These are phyloP conservation scores for Cytospora schulzeri DNA, from an alignment of 2,329 filamentous ascomycete genomes.

Conservation along the genomic window DNA sequence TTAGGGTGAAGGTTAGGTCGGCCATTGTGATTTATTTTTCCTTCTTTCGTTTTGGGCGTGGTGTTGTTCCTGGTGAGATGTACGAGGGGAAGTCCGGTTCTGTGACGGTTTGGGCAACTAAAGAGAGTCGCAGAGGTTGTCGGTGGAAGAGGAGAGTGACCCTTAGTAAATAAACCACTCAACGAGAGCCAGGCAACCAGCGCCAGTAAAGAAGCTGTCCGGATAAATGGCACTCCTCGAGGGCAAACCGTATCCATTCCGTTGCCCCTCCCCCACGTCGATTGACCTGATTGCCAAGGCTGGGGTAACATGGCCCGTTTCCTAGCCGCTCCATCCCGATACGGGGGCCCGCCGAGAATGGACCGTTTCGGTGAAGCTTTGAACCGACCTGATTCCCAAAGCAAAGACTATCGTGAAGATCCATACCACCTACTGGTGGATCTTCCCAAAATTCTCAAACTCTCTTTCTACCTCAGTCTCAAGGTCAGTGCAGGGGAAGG, in stretches of 20 bases:
- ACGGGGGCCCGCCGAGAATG: constrained; percentile 1
- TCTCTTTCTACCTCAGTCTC: background rate
- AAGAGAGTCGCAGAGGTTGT: background rate
- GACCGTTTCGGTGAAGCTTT: constrained; percentile 15
- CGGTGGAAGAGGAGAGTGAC: background rate
- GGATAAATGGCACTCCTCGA: constrained; percentile 20
- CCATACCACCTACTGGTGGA: background rate
- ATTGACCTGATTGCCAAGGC: constrained; percentile 7
- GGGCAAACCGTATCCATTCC: constrained; percentile 2
- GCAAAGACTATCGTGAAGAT: background rate
- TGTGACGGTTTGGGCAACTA: background rate
- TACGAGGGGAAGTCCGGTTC: background rate
- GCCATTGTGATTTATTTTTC: constrained; percentile 58
- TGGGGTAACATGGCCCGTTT: constrained; percentile 2
- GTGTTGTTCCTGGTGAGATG: background rate
- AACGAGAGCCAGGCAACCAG: background rate
- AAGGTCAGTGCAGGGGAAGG: background rate
- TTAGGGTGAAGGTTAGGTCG: constrained; percentile 62
- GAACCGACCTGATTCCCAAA: background rate
- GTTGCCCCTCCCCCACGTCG: constrained; percentile 17
- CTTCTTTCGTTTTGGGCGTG: background rate
- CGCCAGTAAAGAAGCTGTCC: background rate
- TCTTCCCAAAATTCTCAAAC: background rate
- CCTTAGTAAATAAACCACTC: background rate
- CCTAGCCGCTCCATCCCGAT: background rate